Base-by-base conservation (phyloP, 2,329 filamentous ascomycete genomes). In the Lecanicillium sp. region DNA sequence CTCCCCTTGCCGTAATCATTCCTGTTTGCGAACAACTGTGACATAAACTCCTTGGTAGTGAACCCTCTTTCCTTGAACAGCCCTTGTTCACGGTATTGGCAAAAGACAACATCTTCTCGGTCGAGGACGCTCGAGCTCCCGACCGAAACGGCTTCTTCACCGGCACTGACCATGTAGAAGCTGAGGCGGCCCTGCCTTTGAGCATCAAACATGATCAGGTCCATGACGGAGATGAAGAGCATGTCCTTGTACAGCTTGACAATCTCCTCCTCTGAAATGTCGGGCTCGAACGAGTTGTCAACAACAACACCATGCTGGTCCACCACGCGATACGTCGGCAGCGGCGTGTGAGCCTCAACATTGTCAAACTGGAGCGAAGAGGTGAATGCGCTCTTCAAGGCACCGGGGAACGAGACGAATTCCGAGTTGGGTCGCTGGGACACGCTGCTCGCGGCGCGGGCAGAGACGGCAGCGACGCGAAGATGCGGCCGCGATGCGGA, bases 81-180 rank as follows among this genome's bases (percentile, higher is more conserved):
- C 1, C 92, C 92, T 32, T 90, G 80, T 62, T 98, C 92, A 46
- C 92, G 78, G 57, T 98, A 98, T 58, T 98, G 92, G 43, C 84
- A 86, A 57, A 95, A 96, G 33, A 95, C 75, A 5, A 95, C 85
- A 58, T 98, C 92, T 37, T 83, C 75, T n/a, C 74, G 76, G n/a
- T 78, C 71, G 43, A 98, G 62, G 11, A 86, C 88, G 17, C 86
- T 88, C 0, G 89, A 86, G 2, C 84, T 89, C 2, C 88, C 92
- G 3, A 98, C 82, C 31, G 86, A 85, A 37, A 95, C 88, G 25
- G 90, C 92, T 69, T 98, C 92, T 66, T 95, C 89, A 42, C 89
- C 89, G 1, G 88, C 85, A 28, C 85, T 90, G 54, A 90, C 90
- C 85, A 98, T 96, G 63, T 98, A 98, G 64, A 98, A 98, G 59